These are phyloP conservation scores for Clarireedia monteithiana DNA, from an alignment of 2,329 filamentous ascomycete species.

Conservation along the genomic window DNA sequence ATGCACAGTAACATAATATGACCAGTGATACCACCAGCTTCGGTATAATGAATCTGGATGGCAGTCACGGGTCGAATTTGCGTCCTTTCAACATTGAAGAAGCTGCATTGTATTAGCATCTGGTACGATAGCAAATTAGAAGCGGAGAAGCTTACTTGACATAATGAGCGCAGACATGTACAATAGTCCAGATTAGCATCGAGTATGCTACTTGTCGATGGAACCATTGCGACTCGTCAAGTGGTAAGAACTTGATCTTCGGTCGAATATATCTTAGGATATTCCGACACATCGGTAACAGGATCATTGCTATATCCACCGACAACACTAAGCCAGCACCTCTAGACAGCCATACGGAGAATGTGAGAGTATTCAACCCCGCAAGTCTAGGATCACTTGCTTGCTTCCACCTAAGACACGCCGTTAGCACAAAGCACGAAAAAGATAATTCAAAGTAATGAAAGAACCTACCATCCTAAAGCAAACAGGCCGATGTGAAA, in stretches of 20 bases:
- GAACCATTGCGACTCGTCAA: slow-evolving; percentile 98
- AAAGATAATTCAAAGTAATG: neutral
- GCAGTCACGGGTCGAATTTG: slow-evolving; percentile 77
- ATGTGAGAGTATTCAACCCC: slow-evolving; percentile 71
- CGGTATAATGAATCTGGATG: slow-evolving; percentile 82
- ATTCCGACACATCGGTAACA: slow-evolving; percentile 92
- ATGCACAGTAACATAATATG: slow-evolving; percentile 99
- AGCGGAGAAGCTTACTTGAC: slow-evolving; percentile 64
- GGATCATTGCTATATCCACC: slow-evolving; percentile 77
- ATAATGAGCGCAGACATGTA: slow-evolving; percentile 78
- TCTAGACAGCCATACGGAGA: slow-evolving; percentile 93
- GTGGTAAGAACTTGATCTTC: slow-evolving; percentile 77
- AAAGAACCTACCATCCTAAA: slow-evolving; percentile 65
- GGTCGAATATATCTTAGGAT: slow-evolving; percentile 78
- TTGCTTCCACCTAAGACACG: slow-evolving; percentile 65
- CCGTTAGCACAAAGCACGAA: neutral
- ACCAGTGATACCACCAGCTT: slow-evolving; percentile 86
- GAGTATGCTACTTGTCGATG: slow-evolving; percentile 91
- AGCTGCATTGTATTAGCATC: slow-evolving; percentile 43
- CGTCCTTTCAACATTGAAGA: slow-evolving; percentile 85
- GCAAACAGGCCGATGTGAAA: slow-evolving; percentile 74
- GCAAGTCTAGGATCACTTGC: slow-evolving; percentile 57
- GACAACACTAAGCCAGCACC: slow-evolving; percentile 82
- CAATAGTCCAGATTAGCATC: slow-evolving; percentile 70
- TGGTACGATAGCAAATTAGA: neutral